Base-by-base conservation (phyloP, 768 basidiomycete genomes). In the Mycena maculata region DNA sequence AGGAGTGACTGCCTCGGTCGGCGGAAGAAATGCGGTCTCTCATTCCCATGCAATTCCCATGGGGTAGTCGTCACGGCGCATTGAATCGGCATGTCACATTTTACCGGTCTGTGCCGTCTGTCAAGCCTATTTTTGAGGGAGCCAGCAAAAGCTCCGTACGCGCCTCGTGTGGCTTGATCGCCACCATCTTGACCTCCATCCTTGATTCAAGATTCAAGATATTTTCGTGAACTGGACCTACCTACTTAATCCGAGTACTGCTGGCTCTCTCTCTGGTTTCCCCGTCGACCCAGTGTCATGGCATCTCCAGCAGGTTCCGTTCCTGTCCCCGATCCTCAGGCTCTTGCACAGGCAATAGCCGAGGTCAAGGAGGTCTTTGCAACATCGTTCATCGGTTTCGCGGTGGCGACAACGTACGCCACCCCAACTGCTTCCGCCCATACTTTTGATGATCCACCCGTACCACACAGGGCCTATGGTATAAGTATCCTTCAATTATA, bases 351-450 rank as follows among this genome's bases (percentile, higher is more conserved):
- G 6, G 65, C 47, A 13, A n/a, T 67, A 27, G 45, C 39, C 7
- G 23, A 56, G 12, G 60, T 62, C 27, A 67, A 67, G 60, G 65
- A 67, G 47, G 45, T 57, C 8, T 67, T 67, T 30, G 65, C 44
- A 15, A 61, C 60, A 1, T 39, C 54, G 20, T 62, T 67, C 47
- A 67, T 67, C 30, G 65, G 65, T 15, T 67, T 67, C 49, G 60
- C 65, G 16, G 47, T 67, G 16, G 58, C 65, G 3, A 67, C 65
- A 16, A 61, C 60, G 52, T 61, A 59, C 22, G 31, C 38, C 30
- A 27, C 30, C 12, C 20, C 8, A 16, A 45, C 54, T 30, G 30
- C 30, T 25, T 23, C 31, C 16, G 50, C 47, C 36, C 48, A 1
- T 27, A 8, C 38, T n/a, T n/a, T n/a, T 55, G 31, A 55, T 12